These are phyloP conservation scores for Beauveria sp. DNA, from an alignment of 2,329 filamentous ascomycete genomes.

Conservation along the genomic window DNA sequence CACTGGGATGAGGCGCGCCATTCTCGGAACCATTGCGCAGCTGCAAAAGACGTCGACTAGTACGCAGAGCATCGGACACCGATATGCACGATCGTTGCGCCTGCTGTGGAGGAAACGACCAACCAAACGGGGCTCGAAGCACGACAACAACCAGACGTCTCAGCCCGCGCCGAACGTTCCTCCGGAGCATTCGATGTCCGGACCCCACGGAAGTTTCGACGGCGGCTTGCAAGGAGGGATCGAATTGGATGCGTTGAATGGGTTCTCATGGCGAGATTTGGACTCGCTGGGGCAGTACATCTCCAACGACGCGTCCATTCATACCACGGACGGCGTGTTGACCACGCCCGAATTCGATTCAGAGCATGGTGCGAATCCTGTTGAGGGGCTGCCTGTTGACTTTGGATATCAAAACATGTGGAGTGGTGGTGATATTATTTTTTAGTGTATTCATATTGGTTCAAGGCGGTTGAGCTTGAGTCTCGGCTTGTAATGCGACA, in stretches of 20 bases:
- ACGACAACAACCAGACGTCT: constrained; percentile 13
- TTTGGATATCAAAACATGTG: constrained; percentile 12
- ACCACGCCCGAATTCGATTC: constrained; percentile 20
- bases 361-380: constrained; percentile 16
- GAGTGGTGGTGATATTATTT: constrained; percentile 13
- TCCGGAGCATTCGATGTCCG: constrained; percentile 17
- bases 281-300: constrained; percentile 51
- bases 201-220: constrained; percentile 11
- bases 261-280: constrained; percentile 56
- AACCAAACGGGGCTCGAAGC: constrained; percentile 13
- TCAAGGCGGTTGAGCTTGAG: too few relatives aligned
- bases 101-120: constrained; percentile 46
- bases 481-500: neutral
- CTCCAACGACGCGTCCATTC: constrained; percentile 18
- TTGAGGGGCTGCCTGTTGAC: constrained; percentile 9
- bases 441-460: neutral
- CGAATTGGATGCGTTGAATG: constrained; percentile 39
- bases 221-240: constrained; percentile 20
- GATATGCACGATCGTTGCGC: constrained; percentile 53
- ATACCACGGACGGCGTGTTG: constrained; percentile 19
- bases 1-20: constrained; percentile 47
- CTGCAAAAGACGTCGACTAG: constrained; percentile 51
- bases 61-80: constrained; percentile 50
- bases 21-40: constrained; percentile 51
- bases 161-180: constrained; percentile 21